These are phyloP conservation scores for Podaxis sp. DNA, from an alignment of 768 basidiomycete genomes.

Conservation along the genomic window DNA sequence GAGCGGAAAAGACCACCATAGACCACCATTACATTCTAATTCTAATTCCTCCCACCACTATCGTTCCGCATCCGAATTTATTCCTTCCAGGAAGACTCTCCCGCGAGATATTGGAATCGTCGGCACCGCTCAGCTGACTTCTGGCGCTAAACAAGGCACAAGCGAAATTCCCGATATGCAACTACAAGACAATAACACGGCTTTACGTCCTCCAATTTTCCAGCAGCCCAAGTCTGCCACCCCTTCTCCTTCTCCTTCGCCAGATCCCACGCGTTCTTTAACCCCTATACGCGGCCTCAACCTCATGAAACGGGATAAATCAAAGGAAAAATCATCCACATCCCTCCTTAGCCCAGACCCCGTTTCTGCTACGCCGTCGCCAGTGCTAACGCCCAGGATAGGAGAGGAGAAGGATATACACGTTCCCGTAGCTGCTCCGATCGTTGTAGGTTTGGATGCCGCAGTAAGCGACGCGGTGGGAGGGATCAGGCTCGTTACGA, in stretches of 20 bases:
- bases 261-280: conserved; percentile 9
- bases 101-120: conserved; percentile 47
- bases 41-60: conserved; percentile 27
- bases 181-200: conserved; percentile 25
- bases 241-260: conserved; percentile 25
- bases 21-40: background rate
- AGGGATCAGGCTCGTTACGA: conserved; percentile 8
- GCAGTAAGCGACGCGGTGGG: background rate
- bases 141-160: conserved; percentile 16
- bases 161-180: conserved; percentile 19
- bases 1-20: background rate
- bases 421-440: conserved; percentile 60
- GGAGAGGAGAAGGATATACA: conserved; percentile 60
- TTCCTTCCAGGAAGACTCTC: conserved; percentile 24
- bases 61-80: conserved; percentile 49
- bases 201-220: conserved; percentile 27
- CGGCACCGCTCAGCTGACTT: conserved; percentile 33
- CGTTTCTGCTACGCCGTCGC: background rate
- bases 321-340: conserved; percentile 13
- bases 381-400: conserved; percentile 57
- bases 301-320: conserved; percentile 8
- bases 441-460: conserved; percentile 49
- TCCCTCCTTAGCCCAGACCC: conserved; percentile 23
- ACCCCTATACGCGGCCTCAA: conserved; percentile 16
- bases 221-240: conserved; percentile 26